Evolutionary conservation across 108 stramenopile genomes (phyloP), one percentile per base, ranked within the genome.

Genomic region (Craspedostauros australis): DNA sequence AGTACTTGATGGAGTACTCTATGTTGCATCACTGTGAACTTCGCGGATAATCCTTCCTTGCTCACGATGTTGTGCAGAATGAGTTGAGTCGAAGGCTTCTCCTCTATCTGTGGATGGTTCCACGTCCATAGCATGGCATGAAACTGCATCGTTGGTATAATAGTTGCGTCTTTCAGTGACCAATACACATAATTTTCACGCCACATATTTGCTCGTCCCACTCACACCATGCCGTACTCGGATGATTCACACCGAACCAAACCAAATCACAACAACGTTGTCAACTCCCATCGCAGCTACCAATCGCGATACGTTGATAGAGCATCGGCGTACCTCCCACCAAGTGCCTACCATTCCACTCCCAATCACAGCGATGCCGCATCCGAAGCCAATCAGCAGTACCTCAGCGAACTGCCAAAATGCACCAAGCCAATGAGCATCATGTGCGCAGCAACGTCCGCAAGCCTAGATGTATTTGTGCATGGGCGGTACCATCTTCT

Each of bases 401-500:
- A n/a, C n/a, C n/a, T n/a, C n/a, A 25, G 49, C 5, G 31, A 50
- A 24, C 9, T 66, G 26, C 77, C 76, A 11, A 39, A 77, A 47
- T 38, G 64, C 48, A 34, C 63, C 45, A 70, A 73, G 6, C 74
- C 76, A 2, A 67, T 90, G 38, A 84, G 80, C 55, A 56, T 87
- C 1, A 46, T 92, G 9, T 81, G 66, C 46, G 76, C 81, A 7
- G 62, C 75, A 34, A 80, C 81, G 4, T 40, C 33, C 8, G 36
- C 62, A 21, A 32, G 32, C n/a, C 39, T 82, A 37, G 59, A 70
- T 32, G 57, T 75, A 45, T 92, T 75, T 60, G 50, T 88, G 33
- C 82, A 86, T 58, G 86, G 91, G 21, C 65, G 79, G 29, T 88
- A 88, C 70, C 79, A 60, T 7, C 42, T 75, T 15, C 15, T 68